Percentiles rank a stretch among this genome's conserved stretches.
phyloP scores from a whole-genome alignment of 2,329 filamentous ascomycete species.

The Niveomyces coronatus region DNA sequence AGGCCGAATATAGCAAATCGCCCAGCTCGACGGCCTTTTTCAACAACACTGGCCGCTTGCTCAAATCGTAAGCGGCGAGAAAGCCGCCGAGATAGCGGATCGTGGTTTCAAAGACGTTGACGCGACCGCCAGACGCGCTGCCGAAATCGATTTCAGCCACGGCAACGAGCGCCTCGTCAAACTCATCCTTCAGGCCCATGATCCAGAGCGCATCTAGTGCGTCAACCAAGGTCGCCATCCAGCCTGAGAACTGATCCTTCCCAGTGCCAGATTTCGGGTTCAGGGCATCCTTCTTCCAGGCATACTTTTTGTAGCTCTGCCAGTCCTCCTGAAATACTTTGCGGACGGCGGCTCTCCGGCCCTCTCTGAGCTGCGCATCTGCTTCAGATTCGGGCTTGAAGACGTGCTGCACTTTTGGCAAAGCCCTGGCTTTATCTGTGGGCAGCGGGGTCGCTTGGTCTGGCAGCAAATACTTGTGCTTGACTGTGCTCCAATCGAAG shows the following conservation, averaged over 20 bases:
- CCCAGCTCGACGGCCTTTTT: slow-evolving; percentile 53
- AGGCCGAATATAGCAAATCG: slow-evolving; percentile 53
- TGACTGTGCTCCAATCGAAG: slow-evolving; percentile 28
- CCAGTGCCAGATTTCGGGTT: slow-evolving; percentile 41
- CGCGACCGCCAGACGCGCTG: slow-evolving; percentile 31
- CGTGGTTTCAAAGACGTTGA: slow-evolving; percentile 62
- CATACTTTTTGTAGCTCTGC: slow-evolving; percentile 48
- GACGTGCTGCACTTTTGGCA: slow-evolving; percentile 27
- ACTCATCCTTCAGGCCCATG: slow-evolving; percentile 56
- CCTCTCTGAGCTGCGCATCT: slow-evolving; percentile 17
- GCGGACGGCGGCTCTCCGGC: slow-evolving; percentile 23
- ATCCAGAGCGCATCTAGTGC: slow-evolving; percentile 64
- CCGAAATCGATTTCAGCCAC: slow-evolving; percentile 52
- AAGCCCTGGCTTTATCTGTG: slow-evolving; percentile 7
- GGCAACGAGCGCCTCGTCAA: slow-evolving; percentile 50
- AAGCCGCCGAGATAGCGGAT: slow-evolving; percentile 63
- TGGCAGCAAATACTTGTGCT: slow-evolving; percentile 17
- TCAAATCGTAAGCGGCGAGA: slow-evolving; percentile 59
- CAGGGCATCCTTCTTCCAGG: slow-evolving; percentile 56
- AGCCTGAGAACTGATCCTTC: slow-evolving; percentile 52
- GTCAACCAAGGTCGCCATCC: slow-evolving; percentile 59
- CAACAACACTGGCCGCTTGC: slow-evolving; percentile 43
- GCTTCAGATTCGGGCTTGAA: slow-evolving; percentile 20
- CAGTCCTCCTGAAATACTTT: slow-evolving; percentile 32
- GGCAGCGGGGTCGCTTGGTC: slow-evolving; percentile 18